Base-by-base conservation (phyloP, 805 yeast genomes). In the Torulaspora indica region DNA sequence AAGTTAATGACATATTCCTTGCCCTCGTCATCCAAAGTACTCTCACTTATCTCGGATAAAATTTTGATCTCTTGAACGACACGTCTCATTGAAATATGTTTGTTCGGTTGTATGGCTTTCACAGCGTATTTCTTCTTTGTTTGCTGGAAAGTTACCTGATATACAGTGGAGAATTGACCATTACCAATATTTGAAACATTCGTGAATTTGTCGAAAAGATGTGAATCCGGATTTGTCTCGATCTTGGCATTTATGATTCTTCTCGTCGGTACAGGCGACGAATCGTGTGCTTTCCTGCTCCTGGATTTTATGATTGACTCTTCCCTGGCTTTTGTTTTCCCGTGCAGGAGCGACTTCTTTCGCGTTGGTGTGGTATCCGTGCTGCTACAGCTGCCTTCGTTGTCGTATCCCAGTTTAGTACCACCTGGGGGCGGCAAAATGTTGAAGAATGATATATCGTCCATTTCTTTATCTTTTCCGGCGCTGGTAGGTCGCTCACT, bases 161-260 rank as follows among this genome's bases (percentile, higher is more conserved):
- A 93, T 13, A 95, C 98, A 17, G 79, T 72, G 2, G 96, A 88
- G 58, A 93, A 93, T 63, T 88, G 95, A 18, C 98, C 98, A 28
- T 76, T 71, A 2, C 96, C 96, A 17, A 91, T 69, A 35, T 81
- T 67, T 35, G 74, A 73, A 35, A 91, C 90, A 49, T 82, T 80
- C 17, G 82, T 58, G 48, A 77, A 77, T 53, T 72, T 72, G 9
- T 75, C 70, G 30, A 68, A 58, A 22, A 77, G 57, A 58, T 76
- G 78, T 1, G 64, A 46, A 48, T 58, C 66, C 6, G 67, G 64
- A 18, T 60, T 61, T 35, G 48, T 34, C 13, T 45, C 40, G 32
- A 56, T 20, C 48, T 58, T 44, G 43, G 63, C 53, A 48, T 54
- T 57, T 13, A 58, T 56, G 24, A 51, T 43, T 37, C 60, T 48